These are phyloP conservation scores for Penicillium lagena DNA, from an alignment of 495 filamentous ascomycete genomes.

Conservation along the genomic window DNA sequence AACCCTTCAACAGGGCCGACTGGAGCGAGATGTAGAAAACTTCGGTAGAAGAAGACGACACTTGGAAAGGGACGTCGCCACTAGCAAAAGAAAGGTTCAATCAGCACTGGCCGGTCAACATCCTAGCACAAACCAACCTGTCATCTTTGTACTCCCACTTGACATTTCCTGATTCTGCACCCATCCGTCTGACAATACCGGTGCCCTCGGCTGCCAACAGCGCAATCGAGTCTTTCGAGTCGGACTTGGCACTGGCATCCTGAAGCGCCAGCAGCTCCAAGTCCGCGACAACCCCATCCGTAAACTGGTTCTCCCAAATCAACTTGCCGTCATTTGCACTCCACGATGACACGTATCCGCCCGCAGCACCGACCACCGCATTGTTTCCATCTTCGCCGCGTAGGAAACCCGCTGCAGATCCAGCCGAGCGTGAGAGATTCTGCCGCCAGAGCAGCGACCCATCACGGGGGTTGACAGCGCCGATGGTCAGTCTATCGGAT, in stretches of 20 bases:
- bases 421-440: slow-evolving; percentile 40
- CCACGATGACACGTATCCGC: slow-evolving; percentile 69
- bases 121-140: slow-evolving; percentile 31
- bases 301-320: slow-evolving; percentile 61
- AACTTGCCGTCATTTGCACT: slow-evolving; percentile 73
- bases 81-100: slow-evolving; percentile 7
- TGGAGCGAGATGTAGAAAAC: slow-evolving; percentile 75
- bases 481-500: slow-evolving; percentile 71
- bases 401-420: slow-evolving; percentile 45
- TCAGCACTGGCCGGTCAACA: neutral
- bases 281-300: slow-evolving; percentile 56
- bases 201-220: slow-evolving; percentile 49
- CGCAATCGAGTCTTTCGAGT: slow-evolving; percentile 62
- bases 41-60: slow-evolving; percentile 66
- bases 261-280: slow-evolving; percentile 73
- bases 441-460: slow-evolving; percentile 86
- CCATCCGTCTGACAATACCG: slow-evolving; percentile 61
- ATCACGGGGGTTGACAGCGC: slow-evolving; percentile 82
- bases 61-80: slow-evolving; percentile 64
- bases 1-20: slow-evolving; percentile 55
- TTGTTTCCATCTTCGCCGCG: slow-evolving; percentile 67
- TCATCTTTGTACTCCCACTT: slow-evolving; percentile 70
- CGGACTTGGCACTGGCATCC: slow-evolving; percentile 39
- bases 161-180: slow-evolving; percentile 63
- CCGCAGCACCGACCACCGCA: slow-evolving; percentile 65